A percentile compares a stretch with the other conserved stretches of the same genome.
These are phyloP conservation scores for Zymoseptoria ardabiliae DNA, from an alignment of 2,329 filamentous ascomycete species.

Conservation along the genomic window DNA sequence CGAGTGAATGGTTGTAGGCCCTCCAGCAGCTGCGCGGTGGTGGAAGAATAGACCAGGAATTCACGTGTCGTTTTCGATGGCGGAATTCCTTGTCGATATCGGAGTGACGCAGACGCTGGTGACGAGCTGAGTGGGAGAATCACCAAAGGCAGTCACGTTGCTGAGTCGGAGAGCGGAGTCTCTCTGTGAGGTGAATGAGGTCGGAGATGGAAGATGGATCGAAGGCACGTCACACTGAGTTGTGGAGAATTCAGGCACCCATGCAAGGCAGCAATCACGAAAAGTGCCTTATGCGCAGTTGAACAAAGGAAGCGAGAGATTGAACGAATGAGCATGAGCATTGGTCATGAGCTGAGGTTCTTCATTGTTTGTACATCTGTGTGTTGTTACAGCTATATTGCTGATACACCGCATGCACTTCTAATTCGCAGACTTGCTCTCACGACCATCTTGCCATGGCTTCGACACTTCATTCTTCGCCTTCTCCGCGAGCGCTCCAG, in stretches of 20 bases:
- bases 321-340: neutral
- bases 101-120: neutral
- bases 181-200: neutral
- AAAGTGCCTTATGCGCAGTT: neutral
- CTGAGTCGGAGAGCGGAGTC: neutral
- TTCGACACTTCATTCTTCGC: slow-evolving; percentile 23
- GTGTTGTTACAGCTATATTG: slow-evolving; percentile 11
- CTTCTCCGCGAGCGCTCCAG: neutral
- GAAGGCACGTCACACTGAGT: neutral
- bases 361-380: slow-evolving; percentile 13
- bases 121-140: neutral
- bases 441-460: slow-evolving; percentile 39
- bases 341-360: neutral
- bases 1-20: neutral
- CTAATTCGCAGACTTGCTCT: slow-evolving; percentile 3
- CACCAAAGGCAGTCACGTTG: neutral
- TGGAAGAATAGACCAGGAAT: neutral
- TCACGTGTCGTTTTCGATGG: neutral
- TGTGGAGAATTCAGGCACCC: neutral
- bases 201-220: neutral
- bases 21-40: neutral
- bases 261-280: neutral
- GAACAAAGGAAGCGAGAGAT: neutral
- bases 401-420: neutral
- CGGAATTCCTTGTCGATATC: neutral